A percentile compares a stretch with the other conserved stretches of the same genome.
Evolutionary conservation across 495 filamentous ascomycete species (phyloP).

Genomic region (Xylaria castorea): DNA sequence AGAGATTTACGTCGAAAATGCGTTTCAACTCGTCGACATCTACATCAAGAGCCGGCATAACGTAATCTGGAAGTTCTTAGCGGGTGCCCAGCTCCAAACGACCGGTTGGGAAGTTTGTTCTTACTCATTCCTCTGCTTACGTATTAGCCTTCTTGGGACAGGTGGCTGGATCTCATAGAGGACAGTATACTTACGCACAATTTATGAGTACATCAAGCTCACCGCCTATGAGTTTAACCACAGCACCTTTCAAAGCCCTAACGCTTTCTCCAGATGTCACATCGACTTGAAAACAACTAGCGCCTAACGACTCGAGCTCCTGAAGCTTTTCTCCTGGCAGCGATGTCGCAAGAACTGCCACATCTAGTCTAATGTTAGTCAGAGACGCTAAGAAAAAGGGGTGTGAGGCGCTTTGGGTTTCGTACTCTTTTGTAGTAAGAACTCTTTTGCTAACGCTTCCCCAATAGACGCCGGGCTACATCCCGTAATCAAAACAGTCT

Average conservation of each 20-base stretch:
- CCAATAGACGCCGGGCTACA: neutral
- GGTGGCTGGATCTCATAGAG: neutral
- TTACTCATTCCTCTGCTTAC: neutral
- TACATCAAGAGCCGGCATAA: slow-evolving; percentile 11
- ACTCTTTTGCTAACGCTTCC: neutral
- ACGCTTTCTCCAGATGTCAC: neutral
- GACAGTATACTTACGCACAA: neutral
- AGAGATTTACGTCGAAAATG: slow-evolving; percentile 14
- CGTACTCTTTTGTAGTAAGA: neutral
- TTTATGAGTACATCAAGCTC: neutral
- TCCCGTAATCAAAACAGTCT: neutral
- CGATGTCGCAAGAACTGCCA: neutral
- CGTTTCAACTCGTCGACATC: neutral
- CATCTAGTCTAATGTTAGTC: neutral
- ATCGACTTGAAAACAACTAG: neutral
- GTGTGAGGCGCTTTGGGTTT: neutral
- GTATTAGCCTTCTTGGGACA: neutral
- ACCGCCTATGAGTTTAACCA: neutral
- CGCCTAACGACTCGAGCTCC: neutral
- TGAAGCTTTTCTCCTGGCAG: neutral
- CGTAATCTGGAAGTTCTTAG: neutral
- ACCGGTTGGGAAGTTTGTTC: neutral
- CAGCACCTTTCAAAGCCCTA: neutral
- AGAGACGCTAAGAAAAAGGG: neutral
- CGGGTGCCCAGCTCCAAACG: neutral